These are phyloP conservation scores for Suillus alpinus DNA, from an alignment of 768 basidiomycete genomes.

Conservation along the genomic window DNA sequence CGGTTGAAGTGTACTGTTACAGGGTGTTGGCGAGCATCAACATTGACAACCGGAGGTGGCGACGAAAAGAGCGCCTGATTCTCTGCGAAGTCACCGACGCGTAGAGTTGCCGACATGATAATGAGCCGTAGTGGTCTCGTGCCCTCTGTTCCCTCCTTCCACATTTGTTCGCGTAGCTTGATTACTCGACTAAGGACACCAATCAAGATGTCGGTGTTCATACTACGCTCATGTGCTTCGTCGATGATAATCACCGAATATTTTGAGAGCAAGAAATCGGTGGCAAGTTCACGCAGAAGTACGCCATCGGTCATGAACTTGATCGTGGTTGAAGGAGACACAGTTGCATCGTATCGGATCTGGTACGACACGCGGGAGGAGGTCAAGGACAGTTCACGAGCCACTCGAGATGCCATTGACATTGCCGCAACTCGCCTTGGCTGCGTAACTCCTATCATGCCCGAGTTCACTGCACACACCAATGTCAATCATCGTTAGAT, in stretches of 20 bases:
- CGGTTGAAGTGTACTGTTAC: conserved; percentile 94
- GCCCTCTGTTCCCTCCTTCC: conserved; percentile 72
- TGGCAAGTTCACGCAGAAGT: conserved; percentile 85
- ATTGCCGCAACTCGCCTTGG: conserved; percentile 96
- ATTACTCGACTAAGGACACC: conserved; percentile 95
- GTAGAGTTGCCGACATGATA: conserved; percentile 98
- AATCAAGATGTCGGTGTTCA: conserved; percentile 97
- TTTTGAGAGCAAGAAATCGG: conserved; percentile 89
- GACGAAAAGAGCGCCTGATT: conserved; percentile 77
- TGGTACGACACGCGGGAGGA: conserved; percentile 89
- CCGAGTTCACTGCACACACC: conserved; percentile 77
- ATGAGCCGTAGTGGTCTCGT: conserved; percentile 87
- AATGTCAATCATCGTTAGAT: conserved; percentile 5
- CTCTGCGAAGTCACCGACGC: conserved; percentile 87
- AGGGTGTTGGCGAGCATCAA: conserved; percentile 89
- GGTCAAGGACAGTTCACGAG: conserved; percentile 85
- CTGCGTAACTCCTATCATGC: conserved; percentile 97
- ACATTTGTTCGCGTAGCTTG: conserved; percentile 84
- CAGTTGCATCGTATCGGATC: conserved; percentile 95
- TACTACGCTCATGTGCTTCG: conserved; percentile 96
- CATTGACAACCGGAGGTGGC: conserved; percentile 89
- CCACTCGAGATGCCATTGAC: conserved; percentile 92
- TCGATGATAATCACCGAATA: conserved; percentile 97
- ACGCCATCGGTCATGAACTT: conserved; percentile 99
- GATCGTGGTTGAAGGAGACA: conserved; percentile 85